Conservation (phyloP, 1,284 basidiomycete genomes). For the Sphaerobolus stellatus region DNA sequence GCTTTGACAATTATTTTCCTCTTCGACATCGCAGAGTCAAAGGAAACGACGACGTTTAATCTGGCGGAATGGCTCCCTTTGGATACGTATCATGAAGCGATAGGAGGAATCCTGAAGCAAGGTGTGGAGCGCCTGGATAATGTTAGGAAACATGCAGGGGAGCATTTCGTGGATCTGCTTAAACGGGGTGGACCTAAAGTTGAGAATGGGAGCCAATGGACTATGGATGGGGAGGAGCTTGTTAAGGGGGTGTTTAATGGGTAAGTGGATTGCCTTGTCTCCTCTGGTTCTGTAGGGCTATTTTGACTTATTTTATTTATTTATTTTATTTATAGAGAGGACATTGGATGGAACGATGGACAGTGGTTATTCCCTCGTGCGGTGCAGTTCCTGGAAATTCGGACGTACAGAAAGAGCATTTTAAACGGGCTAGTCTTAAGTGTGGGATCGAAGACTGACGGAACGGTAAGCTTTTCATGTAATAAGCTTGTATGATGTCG, state of each 20-base stretch:
- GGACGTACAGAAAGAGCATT: slow-evolving; percentile 59
- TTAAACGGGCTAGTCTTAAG: slow-evolving; percentile 76
- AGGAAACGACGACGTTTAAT: slow-evolving; percentile 48
- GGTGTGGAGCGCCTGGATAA: slow-evolving; percentile 90
- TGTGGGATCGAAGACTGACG: slow-evolving; percentile 77
- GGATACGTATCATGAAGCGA: slow-evolving; percentile 52
- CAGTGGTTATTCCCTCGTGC: slow-evolving; percentile 69
- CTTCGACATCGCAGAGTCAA: slow-evolving; percentile 32
- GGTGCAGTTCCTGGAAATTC: slow-evolving; percentile 65
- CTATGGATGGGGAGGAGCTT: slow-evolving; percentile 43
- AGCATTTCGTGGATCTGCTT: slow-evolving; percentile 55
- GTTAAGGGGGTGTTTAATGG: slow-evolving; percentile 55
- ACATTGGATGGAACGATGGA: slow-evolving; percentile 64
- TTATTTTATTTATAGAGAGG: slow-evolving; percentile 31
- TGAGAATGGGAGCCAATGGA: slow-evolving; percentile 44
- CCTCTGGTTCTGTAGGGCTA: slow-evolving; percentile 6
- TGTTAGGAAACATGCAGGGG: slow-evolving; percentile 78
- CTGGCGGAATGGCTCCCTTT: slow-evolving; percentile 57
- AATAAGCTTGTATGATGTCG: slow-evolving; percentile 14
- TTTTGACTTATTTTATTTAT: slow-evolving; percentile 20
- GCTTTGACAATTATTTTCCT: slow-evolving; percentile 19
- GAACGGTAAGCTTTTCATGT: slow-evolving; percentile 58
- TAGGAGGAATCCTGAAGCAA: slow-evolving; percentile 80
- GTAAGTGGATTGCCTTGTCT: slow-evolving; percentile 37
- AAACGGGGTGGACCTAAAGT: slow-evolving; percentile 37